Base-by-base conservation (phyloP, 2,329 filamentous ascomycete species). In the Cladophialophora bantiana region DNA sequence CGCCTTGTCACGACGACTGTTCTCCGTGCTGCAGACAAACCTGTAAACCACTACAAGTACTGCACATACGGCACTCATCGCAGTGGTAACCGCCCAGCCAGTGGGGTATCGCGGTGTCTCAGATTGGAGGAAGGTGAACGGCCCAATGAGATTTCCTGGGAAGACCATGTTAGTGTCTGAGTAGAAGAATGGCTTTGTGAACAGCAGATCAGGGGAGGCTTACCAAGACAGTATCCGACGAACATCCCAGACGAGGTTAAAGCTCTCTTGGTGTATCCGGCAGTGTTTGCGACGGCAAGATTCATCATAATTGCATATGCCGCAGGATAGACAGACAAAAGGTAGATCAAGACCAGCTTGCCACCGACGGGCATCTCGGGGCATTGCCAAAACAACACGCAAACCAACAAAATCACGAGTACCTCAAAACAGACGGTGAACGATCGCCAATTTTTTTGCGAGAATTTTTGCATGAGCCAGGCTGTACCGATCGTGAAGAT, bases 391-490 rank as follows among this genome's bases (percentile, higher is more conserved):
- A 26, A 83, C 10, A 84, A 75, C 10, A 84, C 74, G 0, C 83
- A 69, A 0, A 77, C 77, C 78, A 1, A 83, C 66, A 0, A 80
- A 78, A 0, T 82, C 83, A 0, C 80, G 78, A 34, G 77, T 66
- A 68, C 40, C n/a, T n/a, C 83, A 72, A 58, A 80, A 82, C 2
- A 75, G 48, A 53, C 20, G 48, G 15, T 53, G 15, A n/a, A 53
- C 2, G 20, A 13, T 10, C 20, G 48, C 20, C 12, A 10, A n/a
- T 53, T 53, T 68, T 13, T 78, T 75, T 10, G 82, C 71, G 15
- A 83, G 71, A 72, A 78, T 82, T 0, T 77, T 74, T 20, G 81
- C 72, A 88, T 64, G 0, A 88, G 88, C 70, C 90, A 90, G 0
- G 48, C 36, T 58, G 59, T 58, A 18, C 89, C 53, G 45, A 90